Conservation (phyloP, 2,329 filamentous ascomycete species). For the Aspergillus novofumigatus region DNA sequence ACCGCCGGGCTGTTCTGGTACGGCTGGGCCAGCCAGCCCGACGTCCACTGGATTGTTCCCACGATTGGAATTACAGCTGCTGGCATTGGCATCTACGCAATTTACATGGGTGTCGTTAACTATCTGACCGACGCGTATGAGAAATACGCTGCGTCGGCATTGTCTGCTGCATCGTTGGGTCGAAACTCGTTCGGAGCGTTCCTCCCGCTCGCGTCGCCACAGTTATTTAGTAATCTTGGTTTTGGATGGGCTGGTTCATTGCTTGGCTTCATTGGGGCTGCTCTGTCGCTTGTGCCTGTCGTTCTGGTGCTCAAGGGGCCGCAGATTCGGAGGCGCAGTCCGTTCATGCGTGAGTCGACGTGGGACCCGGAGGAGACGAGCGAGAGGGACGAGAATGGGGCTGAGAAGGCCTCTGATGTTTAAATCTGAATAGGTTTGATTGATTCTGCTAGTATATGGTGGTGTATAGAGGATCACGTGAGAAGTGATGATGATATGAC, state of each 20-base stretch:
- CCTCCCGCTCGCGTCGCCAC: constrained; percentile 41
- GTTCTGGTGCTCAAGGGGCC: constrained; percentile 41
- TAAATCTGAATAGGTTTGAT: neutral
- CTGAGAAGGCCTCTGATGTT: neutral
- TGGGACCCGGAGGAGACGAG: constrained; percentile 13
- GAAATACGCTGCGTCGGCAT: constrained; percentile 45
- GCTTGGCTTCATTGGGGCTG: constrained; percentile 41
- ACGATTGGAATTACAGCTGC: constrained; percentile 30
- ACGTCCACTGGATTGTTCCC: constrained; percentile 34
- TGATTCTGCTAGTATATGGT: neutral
- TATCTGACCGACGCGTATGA: constrained; percentile 48
- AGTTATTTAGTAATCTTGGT: constrained; percentile 38
- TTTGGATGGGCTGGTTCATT: constrained; percentile 43
- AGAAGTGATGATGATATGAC: neutral
- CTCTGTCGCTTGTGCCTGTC: constrained; percentile 37
- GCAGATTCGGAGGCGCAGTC: constrained; percentile 30
- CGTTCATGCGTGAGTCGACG: constrained; percentile 28
- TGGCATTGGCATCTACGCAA: constrained; percentile 41
- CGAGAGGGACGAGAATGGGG: neutral
- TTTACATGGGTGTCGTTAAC: constrained; percentile 48
- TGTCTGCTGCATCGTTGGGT: constrained; percentile 44
- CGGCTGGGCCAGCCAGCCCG: constrained; percentile 27
- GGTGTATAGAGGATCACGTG: no score
- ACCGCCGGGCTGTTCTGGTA: constrained; percentile 34
- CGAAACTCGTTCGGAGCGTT: constrained; percentile 46